phyloP scores from a whole-genome alignment of 2,329 filamentous ascomycete genomes.

The Calonectria henricotiae region DNA sequence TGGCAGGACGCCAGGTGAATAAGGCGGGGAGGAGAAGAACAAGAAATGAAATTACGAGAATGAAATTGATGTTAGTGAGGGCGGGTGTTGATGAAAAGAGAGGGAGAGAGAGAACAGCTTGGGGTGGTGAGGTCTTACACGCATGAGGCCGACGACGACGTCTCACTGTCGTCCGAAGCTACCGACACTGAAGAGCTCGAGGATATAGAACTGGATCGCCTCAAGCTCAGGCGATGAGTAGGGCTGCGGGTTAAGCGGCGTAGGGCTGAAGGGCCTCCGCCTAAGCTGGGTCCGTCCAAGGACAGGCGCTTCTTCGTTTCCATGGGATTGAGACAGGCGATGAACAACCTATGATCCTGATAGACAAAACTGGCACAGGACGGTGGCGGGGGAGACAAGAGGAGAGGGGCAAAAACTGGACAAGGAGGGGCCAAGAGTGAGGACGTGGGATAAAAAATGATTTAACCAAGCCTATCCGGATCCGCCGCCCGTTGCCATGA shows the following conservation, averaged over 20 bases:
- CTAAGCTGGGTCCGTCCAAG: constrained; percentile 51
- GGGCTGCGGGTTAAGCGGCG: constrained; percentile 55
- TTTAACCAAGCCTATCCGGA: constrained; percentile 38
- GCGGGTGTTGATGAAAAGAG: constrained; percentile 11
- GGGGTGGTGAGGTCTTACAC: constrained; percentile 55
- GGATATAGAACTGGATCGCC: constrained; percentile 55
- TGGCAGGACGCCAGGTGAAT: neutral
- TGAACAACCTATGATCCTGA: neutral
- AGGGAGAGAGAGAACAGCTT: constrained; percentile 12
- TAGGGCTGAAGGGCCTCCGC: constrained; percentile 54
- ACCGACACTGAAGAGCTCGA: constrained; percentile 50
- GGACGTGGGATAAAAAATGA: constrained; percentile 33
- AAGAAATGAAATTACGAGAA: constrained; percentile 9
- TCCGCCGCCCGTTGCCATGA: constrained; percentile 49
- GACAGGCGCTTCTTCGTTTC: constrained; percentile 55
- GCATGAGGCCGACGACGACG: constrained; percentile 50
- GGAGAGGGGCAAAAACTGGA: constrained; percentile 31
- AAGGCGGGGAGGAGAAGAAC: neutral
- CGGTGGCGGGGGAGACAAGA: constrained; percentile 8
- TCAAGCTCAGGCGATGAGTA: constrained; percentile 55
- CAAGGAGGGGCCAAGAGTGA: constrained; percentile 29
- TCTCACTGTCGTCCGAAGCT: constrained; percentile 48
- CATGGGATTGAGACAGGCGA: constrained; percentile 46
- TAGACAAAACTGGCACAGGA: constrained; percentile 10
- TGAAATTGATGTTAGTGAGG: neutral